phyloP scores from a whole-genome alignment of 2,329 filamentous ascomycete species.

The Colletotrichum falcatum region DNA sequence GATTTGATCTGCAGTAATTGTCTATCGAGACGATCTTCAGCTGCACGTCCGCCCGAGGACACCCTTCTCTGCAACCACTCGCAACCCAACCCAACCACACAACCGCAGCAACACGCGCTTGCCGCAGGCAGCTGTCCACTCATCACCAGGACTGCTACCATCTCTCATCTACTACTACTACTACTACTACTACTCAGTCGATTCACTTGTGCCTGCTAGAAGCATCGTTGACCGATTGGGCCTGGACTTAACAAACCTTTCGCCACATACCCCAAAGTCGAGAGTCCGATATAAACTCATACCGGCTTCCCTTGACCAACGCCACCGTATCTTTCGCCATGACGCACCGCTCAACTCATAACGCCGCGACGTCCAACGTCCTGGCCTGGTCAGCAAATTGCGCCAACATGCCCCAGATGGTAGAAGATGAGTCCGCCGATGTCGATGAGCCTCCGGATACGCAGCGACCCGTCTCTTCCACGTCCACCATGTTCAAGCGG shows the following conservation, averaged over 20 bases:
- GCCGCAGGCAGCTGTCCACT: slow-evolving; percentile 7
- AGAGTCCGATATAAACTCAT: slow-evolving; percentile 25
- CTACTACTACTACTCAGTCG: neutral
- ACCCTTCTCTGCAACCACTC: slow-evolving; percentile 21
- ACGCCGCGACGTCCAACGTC: slow-evolving; percentile 55
- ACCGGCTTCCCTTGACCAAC: slow-evolving; percentile 14
- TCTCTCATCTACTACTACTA: neutral
- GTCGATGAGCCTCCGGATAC: slow-evolving; percentile 89
- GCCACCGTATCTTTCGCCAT: slow-evolving; percentile 44
- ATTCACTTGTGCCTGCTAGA: no score
- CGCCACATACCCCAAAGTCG: slow-evolving; percentile 30
- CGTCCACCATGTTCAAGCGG: slow-evolving; percentile 59
- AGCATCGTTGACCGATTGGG: slow-evolving; percentile 41
- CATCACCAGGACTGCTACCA: neutral
- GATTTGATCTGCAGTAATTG: slow-evolving; percentile 39
- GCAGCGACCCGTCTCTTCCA: slow-evolving; percentile 45
- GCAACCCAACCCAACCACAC: slow-evolving; percentile 4
- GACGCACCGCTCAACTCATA: slow-evolving; percentile 53
- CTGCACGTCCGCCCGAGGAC: slow-evolving; percentile 37
- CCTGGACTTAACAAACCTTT: slow-evolving; percentile 22
- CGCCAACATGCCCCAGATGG: slow-evolving; percentile 56
- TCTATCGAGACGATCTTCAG: slow-evolving; percentile 31
- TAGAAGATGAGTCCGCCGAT: slow-evolving; percentile 77
- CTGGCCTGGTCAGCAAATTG: slow-evolving; percentile 60
- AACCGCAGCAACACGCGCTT: slow-evolving; percentile 13